These are phyloP conservation scores for Lithospermum erythrorhizon DNA, from an alignment of 257 asterid species.

Conservation along the genomic window DNA sequence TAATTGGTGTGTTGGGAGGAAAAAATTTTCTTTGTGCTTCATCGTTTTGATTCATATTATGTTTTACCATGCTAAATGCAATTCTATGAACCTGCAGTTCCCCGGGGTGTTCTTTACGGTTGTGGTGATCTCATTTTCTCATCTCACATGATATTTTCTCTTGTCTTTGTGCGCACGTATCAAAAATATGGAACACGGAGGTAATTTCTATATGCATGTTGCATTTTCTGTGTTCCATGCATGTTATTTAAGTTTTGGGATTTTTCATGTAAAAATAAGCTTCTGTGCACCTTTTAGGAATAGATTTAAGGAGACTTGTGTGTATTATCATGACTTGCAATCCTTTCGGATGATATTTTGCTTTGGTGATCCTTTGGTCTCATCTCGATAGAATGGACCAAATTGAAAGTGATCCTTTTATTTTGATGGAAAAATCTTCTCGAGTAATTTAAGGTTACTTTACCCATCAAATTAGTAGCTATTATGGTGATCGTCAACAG, in stretches of 20 bases:
- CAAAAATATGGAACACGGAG: conserved; percentile 77
- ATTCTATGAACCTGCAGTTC: conserved; percentile 42
- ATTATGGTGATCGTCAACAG: too few species aligned
- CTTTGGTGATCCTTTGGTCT: too few species aligned
- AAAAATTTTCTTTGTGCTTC: background rate
- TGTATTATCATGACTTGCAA: too few species aligned
- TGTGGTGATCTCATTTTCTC: conserved; percentile 98
- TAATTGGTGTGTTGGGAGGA: conserved; percentile 34
- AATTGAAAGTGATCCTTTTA: background rate
- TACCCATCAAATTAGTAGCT: too few species aligned
- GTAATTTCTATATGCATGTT: conserved; percentile 21
- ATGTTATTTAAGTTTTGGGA: background rate
- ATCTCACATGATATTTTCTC: conserved; percentile 95
- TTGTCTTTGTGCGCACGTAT: conserved; percentile 82
- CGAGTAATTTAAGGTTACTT: too few species aligned
- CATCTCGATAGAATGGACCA: too few species aligned
- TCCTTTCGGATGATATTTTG: too few species aligned
- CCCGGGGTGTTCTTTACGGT: conserved; percentile 84
- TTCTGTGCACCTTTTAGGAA: too few species aligned
- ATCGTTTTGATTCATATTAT: background rate
- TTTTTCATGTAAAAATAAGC: background rate
- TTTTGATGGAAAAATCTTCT: background rate
- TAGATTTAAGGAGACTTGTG: too few species aligned
- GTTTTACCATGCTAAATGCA: conserved; percentile 7
- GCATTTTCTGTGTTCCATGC: background rate